Evolutionary conservation across 2,329 filamentous ascomycete genomes (phyloP), one percentile per base, ranked within the genome.

Genomic region (Aspergillus sp.): DNA sequence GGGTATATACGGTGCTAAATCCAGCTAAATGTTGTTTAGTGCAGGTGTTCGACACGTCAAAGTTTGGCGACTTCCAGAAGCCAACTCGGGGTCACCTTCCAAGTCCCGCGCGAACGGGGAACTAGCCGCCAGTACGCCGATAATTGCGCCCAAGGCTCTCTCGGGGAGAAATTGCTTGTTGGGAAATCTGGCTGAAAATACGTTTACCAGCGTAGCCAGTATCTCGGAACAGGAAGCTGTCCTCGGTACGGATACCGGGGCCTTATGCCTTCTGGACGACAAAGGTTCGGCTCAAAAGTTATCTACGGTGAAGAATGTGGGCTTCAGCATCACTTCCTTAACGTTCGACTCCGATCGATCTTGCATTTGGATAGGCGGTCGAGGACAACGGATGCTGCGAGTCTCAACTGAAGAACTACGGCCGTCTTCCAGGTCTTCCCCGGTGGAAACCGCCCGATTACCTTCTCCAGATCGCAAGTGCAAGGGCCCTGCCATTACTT

Each of bases 41-140:
- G 84, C 94, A 20, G 94, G 94, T 13, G 88, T 94, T 47, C 85
- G 94, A 21, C 93, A 97, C 73, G 85, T 97, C 70, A 97, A 97
- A 72, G 83, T 95, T 47, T 99, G 94, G 94, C 87, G 87, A 60
- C 81, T 94, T 10, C 89, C 94, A 32, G 90, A 93, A 21, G 74
- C 64, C 52, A 77, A 67, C 40, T 74, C 79, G 16, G 73, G 75
- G 4, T 88, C 88, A 19, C 87, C 88, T 1, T 76, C 80, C 7
- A 90, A 89, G 66, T 71, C 81, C 64, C 83, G 81, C 57, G 80
- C 83, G 65, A 70, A 63, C 57, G 54, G 56, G n/a, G 74, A 75
- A 20, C 58, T 58, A 5, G 52, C 49, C 58, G 67, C 44, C 62
- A 67, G 62, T 66, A 64, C 65, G 50, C 67, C 56, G 55, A 75